Conservation (phyloP, 2,329 filamentous ascomycete genomes). For the Exophiala dermatitidis region DNA sequence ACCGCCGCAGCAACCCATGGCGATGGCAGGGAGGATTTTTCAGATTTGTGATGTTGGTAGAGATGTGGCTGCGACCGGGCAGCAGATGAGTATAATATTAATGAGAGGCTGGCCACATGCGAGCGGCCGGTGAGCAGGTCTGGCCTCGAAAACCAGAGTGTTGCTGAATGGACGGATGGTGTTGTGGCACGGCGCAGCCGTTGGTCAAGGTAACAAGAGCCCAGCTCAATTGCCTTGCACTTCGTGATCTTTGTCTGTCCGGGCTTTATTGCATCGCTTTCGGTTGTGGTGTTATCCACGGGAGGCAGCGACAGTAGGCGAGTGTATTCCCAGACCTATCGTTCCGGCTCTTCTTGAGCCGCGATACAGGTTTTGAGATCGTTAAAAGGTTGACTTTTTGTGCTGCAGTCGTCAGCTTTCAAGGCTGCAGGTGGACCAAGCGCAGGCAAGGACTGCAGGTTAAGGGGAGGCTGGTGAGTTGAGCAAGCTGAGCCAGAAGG, state of each 20-base stretch:
- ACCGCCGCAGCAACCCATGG: slow-evolving; percentile 61
- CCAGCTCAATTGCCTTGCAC: slow-evolving; percentile 24
- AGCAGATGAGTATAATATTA: slow-evolving; percentile 12
- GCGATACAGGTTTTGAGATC: background rate
- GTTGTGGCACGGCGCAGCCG: slow-evolving; percentile 25
- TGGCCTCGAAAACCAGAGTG: background rate
- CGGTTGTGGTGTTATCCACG: background rate
- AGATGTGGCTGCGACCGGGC: slow-evolving; percentile 19
- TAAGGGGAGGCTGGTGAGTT: slow-evolving; percentile 14
- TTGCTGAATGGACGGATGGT: slow-evolving; percentile 12
- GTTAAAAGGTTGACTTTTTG: background rate
- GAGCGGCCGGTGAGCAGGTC: slow-evolving; percentile 6
- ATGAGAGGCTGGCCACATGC: slow-evolving; percentile 9
- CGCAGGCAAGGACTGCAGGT: slow-evolving; percentile 1
- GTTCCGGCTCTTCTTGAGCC: background rate
- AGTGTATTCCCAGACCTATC: background rate
- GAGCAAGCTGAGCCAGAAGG: slow-evolving; percentile 5
- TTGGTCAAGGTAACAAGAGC: slow-evolving; percentile 23
- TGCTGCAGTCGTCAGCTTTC: slow-evolving; percentile 3
- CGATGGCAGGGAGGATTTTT: slow-evolving; percentile 26
- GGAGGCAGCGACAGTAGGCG: background rate
- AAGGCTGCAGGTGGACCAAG: slow-evolving; percentile 11
- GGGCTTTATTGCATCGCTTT: slow-evolving; percentile 21
- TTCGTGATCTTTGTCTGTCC: slow-evolving; percentile 5
- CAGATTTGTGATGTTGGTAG: slow-evolving; percentile 4